phyloP scores from a whole-genome alignment of 2,329 filamentous ascomycete species.

The Penicillium hordei region DNA sequence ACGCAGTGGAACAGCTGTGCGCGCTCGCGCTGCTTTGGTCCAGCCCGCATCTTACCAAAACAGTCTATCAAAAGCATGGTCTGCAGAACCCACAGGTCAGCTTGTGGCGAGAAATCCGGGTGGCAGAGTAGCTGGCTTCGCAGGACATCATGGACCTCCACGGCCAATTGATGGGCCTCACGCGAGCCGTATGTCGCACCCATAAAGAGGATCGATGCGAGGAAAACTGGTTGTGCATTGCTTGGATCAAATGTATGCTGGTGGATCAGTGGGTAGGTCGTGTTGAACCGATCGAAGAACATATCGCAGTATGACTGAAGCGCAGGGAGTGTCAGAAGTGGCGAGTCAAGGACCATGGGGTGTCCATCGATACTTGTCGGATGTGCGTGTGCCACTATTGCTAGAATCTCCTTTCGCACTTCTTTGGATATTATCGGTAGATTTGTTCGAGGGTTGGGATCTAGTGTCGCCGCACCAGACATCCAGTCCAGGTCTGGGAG shows the following conservation, averaged over 20 bases:
- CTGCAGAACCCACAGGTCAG: constrained; percentile 61
- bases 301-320: constrained; percentile 59
- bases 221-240: constrained; percentile 52
- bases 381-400: constrained; percentile 52
- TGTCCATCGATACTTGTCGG: constrained; percentile 52
- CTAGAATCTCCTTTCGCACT: constrained; percentile 44
- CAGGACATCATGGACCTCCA: constrained; percentile 62
- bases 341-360: constrained; percentile 50
- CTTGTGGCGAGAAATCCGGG: constrained; percentile 57
- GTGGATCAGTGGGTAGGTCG: constrained; percentile 60
- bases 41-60: constrained; percentile 63
- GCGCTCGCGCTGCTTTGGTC: constrained; percentile 64
- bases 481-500: constrained; percentile 33
- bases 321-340: constrained; percentile 51
- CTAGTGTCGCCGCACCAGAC: constrained; percentile 18
- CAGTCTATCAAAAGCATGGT: constrained; percentile 64
- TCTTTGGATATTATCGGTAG: constrained; percentile 34
- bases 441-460: constrained; percentile 6
- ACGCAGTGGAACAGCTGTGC: constrained; percentile 60
- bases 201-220: constrained; percentile 58
- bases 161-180: constrained; percentile 59
- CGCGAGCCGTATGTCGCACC: constrained; percentile 62
- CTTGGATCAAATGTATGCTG: constrained; percentile 57
- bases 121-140: constrained; percentile 61
- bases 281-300: constrained; percentile 63